A percentile compares a stretch with the other conserved stretches of the same genome.
Evolutionary conservation across 805 yeast species (phyloP).

Genomic region (Ogataea methylovora): DNA sequence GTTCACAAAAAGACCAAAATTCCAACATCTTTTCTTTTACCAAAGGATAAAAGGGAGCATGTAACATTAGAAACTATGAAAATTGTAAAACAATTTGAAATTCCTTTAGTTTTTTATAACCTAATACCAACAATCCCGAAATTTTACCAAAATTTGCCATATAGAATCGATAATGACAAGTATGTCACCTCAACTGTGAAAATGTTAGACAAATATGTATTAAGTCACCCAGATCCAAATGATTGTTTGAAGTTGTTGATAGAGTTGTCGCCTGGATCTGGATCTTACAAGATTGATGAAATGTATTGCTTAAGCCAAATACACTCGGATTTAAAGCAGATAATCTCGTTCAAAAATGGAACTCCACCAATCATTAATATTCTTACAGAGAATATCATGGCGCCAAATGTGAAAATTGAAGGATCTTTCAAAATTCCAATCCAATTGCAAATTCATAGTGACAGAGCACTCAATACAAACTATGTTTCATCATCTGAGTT

Average conservation of each 20-base stretch:
- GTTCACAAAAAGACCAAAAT: not conserved
- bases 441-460: too few relatives aligned
- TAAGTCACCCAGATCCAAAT: not conserved
- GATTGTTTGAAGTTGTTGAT: not conserved
- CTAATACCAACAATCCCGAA: too few relatives aligned
- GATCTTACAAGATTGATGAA: not conserved
- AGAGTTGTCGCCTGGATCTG: too few relatives aligned
- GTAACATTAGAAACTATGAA: not conserved
- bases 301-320: not conserved
- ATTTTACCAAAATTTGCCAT: too few relatives aligned
- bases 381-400: not conserved
- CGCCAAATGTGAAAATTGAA: too few relatives aligned
- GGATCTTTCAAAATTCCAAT: too few relatives aligned
- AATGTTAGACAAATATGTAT: too few relatives aligned
- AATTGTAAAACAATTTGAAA: not conserved
- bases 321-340: not conserved
- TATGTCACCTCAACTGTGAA: too few relatives aligned
- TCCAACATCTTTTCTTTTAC: not conserved
- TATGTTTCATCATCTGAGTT: too few relatives aligned
- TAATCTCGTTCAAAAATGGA: not conserved
- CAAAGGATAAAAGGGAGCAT: not conserved
- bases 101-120: not conserved
- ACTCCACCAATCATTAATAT: not conserved
- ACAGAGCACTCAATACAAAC: too few relatives aligned
- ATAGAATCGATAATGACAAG: too few relatives aligned